Base-by-base conservation (phyloP, 1,284 basidiomycete species). In the Fomitopsis pinicola region DNA sequence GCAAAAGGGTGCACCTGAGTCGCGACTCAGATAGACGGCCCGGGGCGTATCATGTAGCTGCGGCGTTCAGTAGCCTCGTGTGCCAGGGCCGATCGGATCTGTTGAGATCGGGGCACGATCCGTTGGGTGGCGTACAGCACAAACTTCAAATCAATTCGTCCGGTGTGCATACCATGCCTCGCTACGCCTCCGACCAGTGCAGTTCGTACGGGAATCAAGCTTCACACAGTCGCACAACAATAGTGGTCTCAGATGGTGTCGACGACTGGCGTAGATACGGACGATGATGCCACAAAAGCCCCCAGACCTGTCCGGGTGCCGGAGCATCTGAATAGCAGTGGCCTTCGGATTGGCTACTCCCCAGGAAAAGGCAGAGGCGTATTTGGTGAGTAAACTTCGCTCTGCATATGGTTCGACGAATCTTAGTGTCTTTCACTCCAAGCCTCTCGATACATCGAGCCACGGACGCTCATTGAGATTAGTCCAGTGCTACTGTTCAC, bases 401-500 rank as follows among this genome's bases (percentile, higher is more conserved):
- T 45, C 12, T 44, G 14, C 26, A 50, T 35, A 28, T 22, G 19
- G 7, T 9, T 4, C 50, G 53, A 38, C 65, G 59, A 58, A 38
- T 48, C 45, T 46, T 26, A 56, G 40, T 22, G 14, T 38, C 46
- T 22, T n/a, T 30, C 26, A 36, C 17, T 45, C 42, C n/a, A 67
- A 89, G 89, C 92, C 42, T 77, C 84, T 5, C 74, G 75, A 40
- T 65, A 72, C 36, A 89, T 96, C 59, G 78, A 85, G 10, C 77
- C 82, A 1, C 81, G 86, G 17, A 90, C 88, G 0, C 62, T 91
- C 12, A 72, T 98, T 62, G 95, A 98, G 72, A 85, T 89, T 64
- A 91, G 89, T 62, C 95, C 95, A 0, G 92, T 95, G n/a, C 78
- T 97, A 10, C 78, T 97, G 7, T 86, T 97, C 67, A 76, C 78